Evolutionary conservation across 371 early-diverging fungal species (phyloP).

Genomic region (Syncephalis plumigaleata): DNA sequence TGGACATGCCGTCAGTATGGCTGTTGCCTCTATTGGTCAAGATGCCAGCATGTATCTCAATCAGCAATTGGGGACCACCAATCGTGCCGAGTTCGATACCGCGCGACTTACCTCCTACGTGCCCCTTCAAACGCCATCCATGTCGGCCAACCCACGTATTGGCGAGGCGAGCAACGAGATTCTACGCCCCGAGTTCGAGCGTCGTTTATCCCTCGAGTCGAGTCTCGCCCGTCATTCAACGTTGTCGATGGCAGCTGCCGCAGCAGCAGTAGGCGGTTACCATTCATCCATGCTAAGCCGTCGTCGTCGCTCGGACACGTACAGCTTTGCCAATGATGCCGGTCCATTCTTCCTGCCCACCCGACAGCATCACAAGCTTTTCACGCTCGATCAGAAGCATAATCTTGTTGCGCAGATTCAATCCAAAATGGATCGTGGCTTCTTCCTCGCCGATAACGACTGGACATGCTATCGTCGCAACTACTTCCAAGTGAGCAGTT

Average conservation of each 20-base stretch:
- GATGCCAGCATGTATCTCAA: too few relatives aligned
- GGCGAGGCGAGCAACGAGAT: too few relatives aligned
- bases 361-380: slow-evolving; percentile 36
- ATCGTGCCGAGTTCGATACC: too few relatives aligned
- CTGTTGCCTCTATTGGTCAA: too few relatives aligned
- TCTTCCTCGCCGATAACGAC: slow-evolving; percentile 56
- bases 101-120: too few relatives aligned
- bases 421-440: slow-evolving; percentile 61
- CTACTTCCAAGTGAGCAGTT: slow-evolving; percentile 77
- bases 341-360: slow-evolving; percentile 45
- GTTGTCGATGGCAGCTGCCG: neutral
- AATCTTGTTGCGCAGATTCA: slow-evolving; percentile 26
- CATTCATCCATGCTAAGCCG: neutral
- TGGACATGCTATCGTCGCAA: slow-evolving; percentile 95
- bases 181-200: neutral
- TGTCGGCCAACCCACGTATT: too few relatives aligned
- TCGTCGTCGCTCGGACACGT: slow-evolving; percentile 4
- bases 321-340: slow-evolving; percentile 6
- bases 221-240: neutral
- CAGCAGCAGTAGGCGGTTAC: neutral
- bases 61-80: too few relatives aligned
- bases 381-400: slow-evolving; percentile 33
- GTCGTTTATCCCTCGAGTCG: neutral
- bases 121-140: too few relatives aligned
- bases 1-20: too few relatives aligned